Evolutionary conservation across 768 basidiomycete genomes (phyloP).

Genomic region (Crucibulum laeve): DNA sequence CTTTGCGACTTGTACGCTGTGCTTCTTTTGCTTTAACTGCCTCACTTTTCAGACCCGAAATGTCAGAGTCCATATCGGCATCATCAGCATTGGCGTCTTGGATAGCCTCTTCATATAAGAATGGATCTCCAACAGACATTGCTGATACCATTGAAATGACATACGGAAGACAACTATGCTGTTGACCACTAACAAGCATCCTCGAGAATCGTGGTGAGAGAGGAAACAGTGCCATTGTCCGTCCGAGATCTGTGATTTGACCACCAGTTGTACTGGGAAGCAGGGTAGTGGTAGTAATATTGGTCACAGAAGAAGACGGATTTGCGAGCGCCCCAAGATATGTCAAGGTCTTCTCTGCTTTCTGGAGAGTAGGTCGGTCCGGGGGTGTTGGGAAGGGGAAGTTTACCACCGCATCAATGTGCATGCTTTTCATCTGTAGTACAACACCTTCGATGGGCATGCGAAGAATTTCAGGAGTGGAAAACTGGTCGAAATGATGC

Average conservation of each 20-base stretch:
- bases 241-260: slow-evolving; percentile 86
- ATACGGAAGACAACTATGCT: slow-evolving; percentile 79
- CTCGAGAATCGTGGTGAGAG: slow-evolving; percentile 92
- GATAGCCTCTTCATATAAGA: slow-evolving; percentile 77
- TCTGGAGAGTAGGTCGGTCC: slow-evolving; percentile 65
- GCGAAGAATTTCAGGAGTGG: slow-evolving; percentile 87
- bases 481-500: slow-evolving; percentile 84
- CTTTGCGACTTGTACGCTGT: slow-evolving; percentile 59
- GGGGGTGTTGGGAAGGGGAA: slow-evolving; percentile 99
- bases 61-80: slow-evolving; percentile 30
- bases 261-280: slow-evolving; percentile 28
- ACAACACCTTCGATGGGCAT: slow-evolving; percentile 97
- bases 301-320: slow-evolving; percentile 14
- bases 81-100: slow-evolving; percentile 36
- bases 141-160: slow-evolving; percentile 88
- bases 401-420: slow-evolving; percentile 93
- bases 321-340: slow-evolving; percentile 75
- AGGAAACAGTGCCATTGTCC: slow-evolving; percentile 90
- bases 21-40: slow-evolving; percentile 49
- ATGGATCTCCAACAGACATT: slow-evolving; percentile 93
- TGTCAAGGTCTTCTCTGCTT: slow-evolving; percentile 77
- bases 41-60: slow-evolving; percentile 42
- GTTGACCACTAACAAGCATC: slow-evolving; percentile 92
- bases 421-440: slow-evolving; percentile 99
- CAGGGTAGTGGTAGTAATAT: slow-evolving; percentile 8